A percentile compares a stretch with the other conserved stretches of the same genome.
Evolutionary conservation across 2,329 filamentous ascomycete species (phyloP).

Genomic region (Aspergillus ochraceus): DNA sequence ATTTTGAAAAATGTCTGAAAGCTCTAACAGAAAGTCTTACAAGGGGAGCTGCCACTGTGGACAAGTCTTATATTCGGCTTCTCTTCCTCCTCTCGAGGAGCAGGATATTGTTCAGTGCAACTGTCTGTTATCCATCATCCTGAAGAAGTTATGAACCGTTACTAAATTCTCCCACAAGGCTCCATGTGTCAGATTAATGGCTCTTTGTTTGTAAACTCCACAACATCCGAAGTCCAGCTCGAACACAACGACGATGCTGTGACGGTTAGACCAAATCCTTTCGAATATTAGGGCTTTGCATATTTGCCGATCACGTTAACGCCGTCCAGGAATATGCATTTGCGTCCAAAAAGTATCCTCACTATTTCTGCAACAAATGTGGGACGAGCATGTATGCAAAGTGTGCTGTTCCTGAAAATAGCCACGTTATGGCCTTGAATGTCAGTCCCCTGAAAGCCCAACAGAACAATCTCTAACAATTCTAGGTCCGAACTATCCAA

Average conservation of each 20-base stretch:
- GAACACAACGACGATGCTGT: slow-evolving; percentile 21
- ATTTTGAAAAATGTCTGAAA: not conserved
- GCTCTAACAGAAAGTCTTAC: slow-evolving; percentile 2
- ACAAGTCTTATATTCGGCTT: slow-evolving; percentile 19
- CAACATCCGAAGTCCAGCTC: slow-evolving; percentile 23
- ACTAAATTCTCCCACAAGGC: slow-evolving; percentile 13
- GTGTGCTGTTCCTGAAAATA: slow-evolving; percentile 16
- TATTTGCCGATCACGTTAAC: not conserved
- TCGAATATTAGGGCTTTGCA: not conserved
- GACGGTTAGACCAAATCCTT: slow-evolving; percentile 12
- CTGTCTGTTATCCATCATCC: slow-evolving; percentile 10
- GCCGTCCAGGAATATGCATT: slow-evolving; percentile 26
- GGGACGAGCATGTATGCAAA: slow-evolving; percentile 31
- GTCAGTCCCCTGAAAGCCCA: slow-evolving; percentile 16
- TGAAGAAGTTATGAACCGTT: not conserved
- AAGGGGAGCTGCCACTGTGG: slow-evolving; percentile 23
- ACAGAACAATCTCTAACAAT: not conserved
- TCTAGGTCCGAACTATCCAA: slow-evolving; percentile 27
- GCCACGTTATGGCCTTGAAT: slow-evolving; percentile 27
- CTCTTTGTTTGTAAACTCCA: slow-evolving; percentile 29
- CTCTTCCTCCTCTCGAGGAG: slow-evolving; percentile 17
- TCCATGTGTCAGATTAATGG: slow-evolving; percentile 32
- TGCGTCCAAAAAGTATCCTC: slow-evolving; percentile 24
- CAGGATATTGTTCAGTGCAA: slow-evolving; percentile 19
- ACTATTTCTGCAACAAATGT: slow-evolving; percentile 33